Evolutionary conservation across 2,329 filamentous ascomycete genomes (phyloP), one percentile per base, ranked within the genome.

Genomic region (Clonostachys rosea): DNA sequence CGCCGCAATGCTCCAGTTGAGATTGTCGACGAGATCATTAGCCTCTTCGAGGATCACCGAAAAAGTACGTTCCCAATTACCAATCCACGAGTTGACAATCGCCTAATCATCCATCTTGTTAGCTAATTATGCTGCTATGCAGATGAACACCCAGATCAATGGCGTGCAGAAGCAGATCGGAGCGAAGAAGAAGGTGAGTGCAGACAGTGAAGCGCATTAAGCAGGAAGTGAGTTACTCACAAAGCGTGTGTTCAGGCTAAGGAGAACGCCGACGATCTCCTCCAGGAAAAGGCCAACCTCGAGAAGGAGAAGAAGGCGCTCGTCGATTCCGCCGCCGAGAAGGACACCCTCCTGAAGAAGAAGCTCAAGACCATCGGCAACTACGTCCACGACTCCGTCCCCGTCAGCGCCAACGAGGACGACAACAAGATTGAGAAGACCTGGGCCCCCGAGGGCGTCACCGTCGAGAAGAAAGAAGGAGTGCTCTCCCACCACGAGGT

Each of bases 401-500:
- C 88, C 11, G 73, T 94, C 53, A 89, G 84, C 69, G 79, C 91
- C 61, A 89, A 89, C 63, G 91, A 96, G 79, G 91, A 94, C 65
- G 81, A 95, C 75, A 97, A 99, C 67, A 75, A 73, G 40, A 68
- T 91, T 34, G 75, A 89, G 57, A 81, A 84, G 59, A 86, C 79
- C 33, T 99, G 91, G 91, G 80, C 82, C 6, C 92, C 92, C 1
- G 84, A 90, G 55, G 85, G 84, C 46, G 78, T 85, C 49, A 78
- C 72, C 18, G 81, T 88, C 43, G 83, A 91, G 69, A 91, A 91
- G 76, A 81, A 83, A 58, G 78, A 87, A 49, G 24, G 24, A 10
- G 74, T 80, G 52, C 85, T 97, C 52, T 96, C 91, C 45, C 94
- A 99, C 67, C 94, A 99, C 68, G 92, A 97, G 65, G 91, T 99